Conservation (phyloP, 306 rosid species). For the Urtica urens region DNA sequence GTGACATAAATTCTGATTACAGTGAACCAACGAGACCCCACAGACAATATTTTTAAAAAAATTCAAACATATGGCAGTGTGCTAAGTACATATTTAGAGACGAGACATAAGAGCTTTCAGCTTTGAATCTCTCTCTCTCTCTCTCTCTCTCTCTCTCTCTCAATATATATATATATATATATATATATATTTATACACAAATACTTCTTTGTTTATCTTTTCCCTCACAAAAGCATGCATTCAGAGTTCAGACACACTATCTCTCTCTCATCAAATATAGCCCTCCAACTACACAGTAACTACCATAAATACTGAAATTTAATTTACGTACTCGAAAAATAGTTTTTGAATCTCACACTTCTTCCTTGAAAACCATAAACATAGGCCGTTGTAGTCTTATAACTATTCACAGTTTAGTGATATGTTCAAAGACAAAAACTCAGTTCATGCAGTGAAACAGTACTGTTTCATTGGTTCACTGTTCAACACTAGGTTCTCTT, state of each 20-base stretch:
- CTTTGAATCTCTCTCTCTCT: constrained; percentile 26
- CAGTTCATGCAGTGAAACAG: background rate
- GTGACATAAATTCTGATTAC: constrained; percentile 37
- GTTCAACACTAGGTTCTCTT: background rate
- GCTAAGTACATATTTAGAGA: constrained; percentile 33
- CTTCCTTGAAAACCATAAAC: background rate
- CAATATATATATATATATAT: no score
- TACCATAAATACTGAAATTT: constrained; percentile 23
- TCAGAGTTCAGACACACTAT: background rate
- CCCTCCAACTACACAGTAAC: constrained; percentile 29
- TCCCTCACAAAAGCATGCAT: background rate
- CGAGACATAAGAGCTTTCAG: constrained; percentile 42
- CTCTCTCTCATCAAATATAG: constrained; percentile 26
- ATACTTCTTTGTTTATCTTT: constrained; percentile 1
- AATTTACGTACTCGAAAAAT: constrained; percentile 12
- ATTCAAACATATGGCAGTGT: constrained; percentile 12
- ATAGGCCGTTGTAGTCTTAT: background rate
- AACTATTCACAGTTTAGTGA: background rate
- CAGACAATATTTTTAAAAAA: constrained; percentile 4
- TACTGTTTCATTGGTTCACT: background rate
- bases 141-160: constrained; percentile 1
- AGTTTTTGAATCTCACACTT: background rate
- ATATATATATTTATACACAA: no score
- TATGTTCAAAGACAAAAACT: background rate
- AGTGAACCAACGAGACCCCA: constrained; percentile 18